Conservation (phyloP, 192 early-diverging fungal genomes). For the Coemansia sp. region DNA sequence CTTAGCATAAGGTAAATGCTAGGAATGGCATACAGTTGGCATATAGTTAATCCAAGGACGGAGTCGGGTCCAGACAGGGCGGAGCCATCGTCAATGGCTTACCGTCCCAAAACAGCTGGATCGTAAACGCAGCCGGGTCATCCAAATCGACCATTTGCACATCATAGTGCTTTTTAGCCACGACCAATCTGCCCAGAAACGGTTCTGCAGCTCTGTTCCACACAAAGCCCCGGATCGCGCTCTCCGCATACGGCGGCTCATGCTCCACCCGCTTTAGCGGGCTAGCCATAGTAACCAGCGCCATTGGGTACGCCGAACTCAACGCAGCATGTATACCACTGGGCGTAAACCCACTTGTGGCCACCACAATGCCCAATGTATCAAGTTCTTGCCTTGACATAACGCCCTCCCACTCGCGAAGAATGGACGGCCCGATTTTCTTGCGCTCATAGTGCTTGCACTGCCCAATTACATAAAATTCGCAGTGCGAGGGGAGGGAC, state of each 20-base stretch:
- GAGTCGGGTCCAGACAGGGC: background rate
- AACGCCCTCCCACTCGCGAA: conserved; percentile 53
- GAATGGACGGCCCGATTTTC: conserved; percentile 39
- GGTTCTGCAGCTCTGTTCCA: conserved; percentile 44
- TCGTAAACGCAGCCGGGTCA: conserved; percentile 33
- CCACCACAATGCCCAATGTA: conserved; percentile 31
- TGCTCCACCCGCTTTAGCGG: background rate
- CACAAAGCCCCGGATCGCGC: conserved; percentile 38
- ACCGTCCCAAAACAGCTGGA: conserved; percentile 50
- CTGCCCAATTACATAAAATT: conserved; percentile 40
- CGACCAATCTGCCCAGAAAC: conserved; percentile 39
- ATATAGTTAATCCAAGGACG: background rate
- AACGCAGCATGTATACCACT: conserved; percentile 22
- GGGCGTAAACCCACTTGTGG: conserved; percentile 44
- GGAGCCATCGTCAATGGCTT: conserved; percentile 15
- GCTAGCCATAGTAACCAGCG: conserved; percentile 30
- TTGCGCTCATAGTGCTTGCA: conserved; percentile 53
- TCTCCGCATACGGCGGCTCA: background rate
- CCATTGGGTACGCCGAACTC: conserved; percentile 42
- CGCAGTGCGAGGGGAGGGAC: conserved; percentile 22
- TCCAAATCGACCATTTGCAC: conserved; percentile 20
- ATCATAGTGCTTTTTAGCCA: conserved; percentile 46
- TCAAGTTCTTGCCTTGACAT: conserved; percentile 46
- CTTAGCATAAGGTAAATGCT: no score
- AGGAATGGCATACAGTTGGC: no score